Base-by-base conservation (phyloP, 768 basidiomycete genomes). In the Suillus brevipes region DNA sequence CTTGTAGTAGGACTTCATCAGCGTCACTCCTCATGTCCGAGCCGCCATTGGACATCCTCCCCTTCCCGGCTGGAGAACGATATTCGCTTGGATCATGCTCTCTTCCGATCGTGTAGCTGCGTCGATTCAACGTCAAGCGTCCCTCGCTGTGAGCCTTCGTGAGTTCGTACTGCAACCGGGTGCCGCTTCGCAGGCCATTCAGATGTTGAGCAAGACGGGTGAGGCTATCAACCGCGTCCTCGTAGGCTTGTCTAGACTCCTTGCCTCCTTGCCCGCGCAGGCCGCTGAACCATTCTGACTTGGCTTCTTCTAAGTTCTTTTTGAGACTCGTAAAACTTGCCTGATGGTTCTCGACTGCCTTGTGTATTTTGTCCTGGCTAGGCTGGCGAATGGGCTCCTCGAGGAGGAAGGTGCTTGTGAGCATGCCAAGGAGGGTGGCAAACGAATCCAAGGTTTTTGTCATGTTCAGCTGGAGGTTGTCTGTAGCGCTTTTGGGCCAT, bases 161-260 rank as follows among this genome's bases (percentile, higher is more conserved):
- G 36, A 98, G 75, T 58, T 96, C 92, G 66, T 90, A 88, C 73
- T 98, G 95, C 42, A 99, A 76, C 40, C 86, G 84, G 8, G 90
- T 94, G 1, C 95, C 92, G 64, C 91, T 89, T 56, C 97, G 79
- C 65, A 99, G 79, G 31, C 97, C 95, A 63, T 90, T 95, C 45
- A 99, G 78, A 78, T 99, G 96, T 72, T 99, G 97, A 1, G 94
- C 97, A 6, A 99, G 85, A 20, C 95, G 82, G 65, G 92, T 96
- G 70, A 99, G 81, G 70, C 89, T 90, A 65, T 88, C 89, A 13
- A 98, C 90, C 0, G 92, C 91, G 66, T 95, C 93, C 67, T 92
- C 91, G 65, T 96, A 97, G 0, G 91, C 89, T 61, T 81, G 80
- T 59, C 85, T 78, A 0, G 79, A 73, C 14, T 68, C n/a, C 38